Evolutionary conservation across 176 grass and related monocot genomes (phyloP), one percentile per base, ranked within the genome.

Genomic region (Alopecurus myosuroides): DNA sequence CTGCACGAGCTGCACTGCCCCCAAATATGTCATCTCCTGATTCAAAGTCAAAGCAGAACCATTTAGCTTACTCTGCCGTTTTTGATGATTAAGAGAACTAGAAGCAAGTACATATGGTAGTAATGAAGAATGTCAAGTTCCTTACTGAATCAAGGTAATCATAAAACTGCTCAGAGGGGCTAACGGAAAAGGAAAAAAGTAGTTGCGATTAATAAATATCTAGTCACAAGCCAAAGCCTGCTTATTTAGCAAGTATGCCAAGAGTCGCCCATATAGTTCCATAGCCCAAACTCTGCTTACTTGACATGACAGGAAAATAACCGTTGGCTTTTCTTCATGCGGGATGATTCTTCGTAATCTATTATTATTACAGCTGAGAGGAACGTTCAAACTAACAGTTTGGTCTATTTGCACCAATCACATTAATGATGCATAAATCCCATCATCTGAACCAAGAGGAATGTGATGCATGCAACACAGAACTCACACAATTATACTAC

Each of bases 1-100:
- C 90, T 58, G 95, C 95, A 88, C 95, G 93, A 12, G 93, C 85
- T 50, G 91, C 93, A 74, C 93, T 98, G 35, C 79, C 35, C 31
- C 95, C 95, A 88, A 98, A 98, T 95, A 98, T 98, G 53, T 95
- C 93, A 75, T 98, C 95, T 61, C 91, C 95, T 95, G 77, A 83
- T 90, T 72, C 49, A 86, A 83, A 89, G 78, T 45, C 36, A 61
- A 85, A 85, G 60, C 52, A 71, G 14, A 88, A 78, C 55, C 25
- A 77, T 48, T 22, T 74, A 82, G 49, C 23, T 63, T 55, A 25
- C 34, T 23, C 35, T 4, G 7, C 18, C 13, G 3, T 33, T 41
- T 71, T 82, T n/a, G 56, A 36, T 55, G 70, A 76, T 33, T 20
- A 82, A 69, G 45, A 22, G 42, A 81, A 65, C 10, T 23, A 4